Evolutionary conservation across 139 green algal genomes (phyloP).

Genomic region (Coccomyxa sp.): DNA sequence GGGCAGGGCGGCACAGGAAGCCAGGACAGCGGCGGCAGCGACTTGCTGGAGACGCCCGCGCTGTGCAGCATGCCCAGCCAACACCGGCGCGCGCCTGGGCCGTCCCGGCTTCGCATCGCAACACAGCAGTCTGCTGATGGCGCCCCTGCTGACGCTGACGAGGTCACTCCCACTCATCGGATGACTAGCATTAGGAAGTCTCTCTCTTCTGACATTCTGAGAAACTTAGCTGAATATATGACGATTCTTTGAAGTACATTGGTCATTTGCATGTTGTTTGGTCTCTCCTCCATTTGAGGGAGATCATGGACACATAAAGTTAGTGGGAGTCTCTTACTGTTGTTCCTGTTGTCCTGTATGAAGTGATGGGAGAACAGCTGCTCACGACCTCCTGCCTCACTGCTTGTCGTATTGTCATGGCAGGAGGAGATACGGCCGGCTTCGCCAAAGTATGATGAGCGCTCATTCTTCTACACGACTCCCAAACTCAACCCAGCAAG

Average conservation of each 20-base stretch:
- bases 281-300: too few relatives aligned
- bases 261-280: too few relatives aligned
- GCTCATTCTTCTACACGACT: slow-evolving; percentile 62
- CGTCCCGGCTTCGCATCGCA: neutral
- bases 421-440: slow-evolving; percentile 46
- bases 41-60: slow-evolving; percentile 39
- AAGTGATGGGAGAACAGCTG: too few relatives aligned
- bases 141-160: too few relatives aligned
- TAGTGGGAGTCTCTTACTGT: too few relatives aligned
- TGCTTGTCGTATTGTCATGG: neutral
- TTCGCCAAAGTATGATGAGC: slow-evolving; percentile 95
- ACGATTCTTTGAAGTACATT: too few relatives aligned
- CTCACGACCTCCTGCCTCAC: neutral
- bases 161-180: too few relatives aligned
- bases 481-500: neutral
- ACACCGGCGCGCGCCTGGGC: neutral
- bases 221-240: too few relatives aligned
- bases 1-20: neutral
- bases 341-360: too few relatives aligned
- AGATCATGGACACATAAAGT: too few relatives aligned
- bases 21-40: slow-evolving; percentile 4
- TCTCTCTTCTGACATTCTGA: too few relatives aligned
- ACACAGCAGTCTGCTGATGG: neutral
- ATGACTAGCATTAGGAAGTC: too few relatives aligned
- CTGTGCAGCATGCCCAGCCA: slow-evolving; percentile 6